These are phyloP conservation scores for Penicillium lagena DNA, from an alignment of 495 filamentous ascomycete species.

Conservation along the genomic window DNA sequence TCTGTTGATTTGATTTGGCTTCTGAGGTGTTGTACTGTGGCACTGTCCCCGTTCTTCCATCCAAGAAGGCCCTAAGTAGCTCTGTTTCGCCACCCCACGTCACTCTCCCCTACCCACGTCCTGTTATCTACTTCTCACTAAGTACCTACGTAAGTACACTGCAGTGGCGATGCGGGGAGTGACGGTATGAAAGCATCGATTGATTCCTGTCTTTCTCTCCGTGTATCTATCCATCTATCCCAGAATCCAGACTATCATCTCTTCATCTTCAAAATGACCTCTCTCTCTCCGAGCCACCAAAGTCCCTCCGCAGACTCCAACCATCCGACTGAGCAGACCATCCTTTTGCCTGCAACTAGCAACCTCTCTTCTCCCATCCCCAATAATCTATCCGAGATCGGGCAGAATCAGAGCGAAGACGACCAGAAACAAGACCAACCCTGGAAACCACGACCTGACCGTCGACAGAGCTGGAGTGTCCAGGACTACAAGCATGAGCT, in stretches of 20 bases:
- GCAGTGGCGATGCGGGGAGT: too few species aligned
- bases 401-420: background rate
- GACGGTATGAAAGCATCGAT: too few species aligned
- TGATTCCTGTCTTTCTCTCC: too few species aligned
- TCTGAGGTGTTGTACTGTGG: background rate
- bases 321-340: conserved; percentile 1
- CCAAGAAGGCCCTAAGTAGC: too few species aligned
- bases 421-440: background rate
- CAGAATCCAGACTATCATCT: background rate
- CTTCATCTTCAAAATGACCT: too few species aligned
- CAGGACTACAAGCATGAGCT: conserved; percentile 30
- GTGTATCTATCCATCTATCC: too few species aligned
- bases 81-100: too few species aligned
- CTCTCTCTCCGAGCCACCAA: conserved; percentile 3
- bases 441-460: conserved; percentile 21
- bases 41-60: too few species aligned
- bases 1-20: background rate
- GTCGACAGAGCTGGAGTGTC: conserved; percentile 29
- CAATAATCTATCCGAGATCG: background rate
- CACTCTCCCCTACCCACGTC: too few species aligned
- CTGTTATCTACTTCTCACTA: too few species aligned
- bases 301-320: conserved; percentile 2
- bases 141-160: too few species aligned
- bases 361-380: background rate
- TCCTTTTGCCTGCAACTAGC: background rate